Evolutionary conservation across 1,284 basidiomycete species (phyloP), one percentile per base, ranked within the genome.

Genomic region (Fomitiporia mediterranea): DNA sequence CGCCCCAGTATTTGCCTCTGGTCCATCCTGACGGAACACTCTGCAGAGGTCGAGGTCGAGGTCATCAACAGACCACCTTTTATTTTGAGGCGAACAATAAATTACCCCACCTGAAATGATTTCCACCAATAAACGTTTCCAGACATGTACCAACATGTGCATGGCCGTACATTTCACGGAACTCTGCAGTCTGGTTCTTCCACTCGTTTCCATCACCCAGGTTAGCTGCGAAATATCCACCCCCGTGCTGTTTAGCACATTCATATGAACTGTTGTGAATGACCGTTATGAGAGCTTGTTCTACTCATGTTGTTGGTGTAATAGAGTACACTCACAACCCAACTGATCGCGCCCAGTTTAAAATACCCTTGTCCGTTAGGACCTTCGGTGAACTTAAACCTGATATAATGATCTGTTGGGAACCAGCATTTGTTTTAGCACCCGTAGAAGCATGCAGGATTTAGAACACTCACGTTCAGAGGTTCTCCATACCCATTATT

Each of bases 11-110:
- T 84, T 63, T 0, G 79, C 82, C 11, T 25, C 56, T 0, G 81
- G 75, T 0, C 87, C 87, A 56, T 89, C 86, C 72, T 90, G 88
- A 62, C 82, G 82, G 79, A 80, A 89, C 11, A 86, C 80, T 80
- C 86, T 80, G 65, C 80, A n/a, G n/a, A n/a, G n/a, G n/a, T n/a
- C n/a, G n/a, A n/a, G n/a, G n/a, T n/a, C n/a, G n/a, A n/a, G n/a
- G n/a, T n/a, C n/a, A n/a, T n/a, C n/a, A n/a, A n/a, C n/a, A n/a
- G n/a, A n/a, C n/a, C n/a, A 19, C 15, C 3, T 3, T n/a, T 39
- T 39, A 3, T 39, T 37, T 37, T 11, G 34, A 37, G 34, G n/a
- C n/a, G 11, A 37, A n/a, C 34, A 37, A 37, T 37, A 11, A 37
- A 37, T 13, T 39, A 39, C 37, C 15, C 19, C 21, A 27, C 21